phyloP scores from a whole-genome alignment of 2,329 filamentous ascomycete species.

The Xylariomycetidae sp. region DNA sequence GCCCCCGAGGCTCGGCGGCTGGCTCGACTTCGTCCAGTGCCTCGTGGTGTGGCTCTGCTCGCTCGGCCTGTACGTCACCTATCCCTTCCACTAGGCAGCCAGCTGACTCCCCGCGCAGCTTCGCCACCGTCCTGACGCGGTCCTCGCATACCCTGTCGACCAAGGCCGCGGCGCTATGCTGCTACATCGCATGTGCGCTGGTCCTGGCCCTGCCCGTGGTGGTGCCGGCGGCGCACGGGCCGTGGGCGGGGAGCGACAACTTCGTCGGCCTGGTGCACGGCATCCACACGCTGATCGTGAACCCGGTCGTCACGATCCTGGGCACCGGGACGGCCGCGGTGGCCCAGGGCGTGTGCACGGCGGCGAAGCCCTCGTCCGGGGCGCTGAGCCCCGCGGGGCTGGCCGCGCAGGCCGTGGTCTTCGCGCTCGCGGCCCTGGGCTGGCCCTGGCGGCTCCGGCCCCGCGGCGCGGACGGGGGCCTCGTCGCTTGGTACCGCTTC shows the following conservation, averaged over 20 bases:
- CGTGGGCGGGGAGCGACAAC: conserved; percentile 1
- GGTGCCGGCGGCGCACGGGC: neutral
- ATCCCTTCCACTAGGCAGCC: neutral
- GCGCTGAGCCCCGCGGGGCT: conserved; percentile 1
- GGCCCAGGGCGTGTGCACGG: neutral
- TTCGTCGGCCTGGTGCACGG: neutral
- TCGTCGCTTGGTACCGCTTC: conserved; percentile 1
- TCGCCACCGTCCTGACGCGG: neutral
- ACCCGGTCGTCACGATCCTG: neutral
- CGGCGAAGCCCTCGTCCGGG: neutral
- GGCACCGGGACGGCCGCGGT: neutral
- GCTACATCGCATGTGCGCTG: neutral
- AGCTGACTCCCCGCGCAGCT: neutral
- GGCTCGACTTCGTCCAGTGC: conserved; percentile 4
- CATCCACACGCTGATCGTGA: neutral
- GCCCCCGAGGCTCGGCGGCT: neutral
- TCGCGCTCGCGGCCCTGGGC: conserved; percentile 1
- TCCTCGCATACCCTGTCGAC: neutral
- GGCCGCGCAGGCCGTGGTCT: conserved; percentile 1
- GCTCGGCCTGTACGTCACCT: conserved; percentile 2
- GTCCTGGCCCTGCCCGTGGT: neutral
- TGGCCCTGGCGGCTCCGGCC: neutral
- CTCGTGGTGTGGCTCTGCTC: neutral
- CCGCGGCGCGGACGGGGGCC: no score
- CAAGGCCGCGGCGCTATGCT: neutral